Evolutionary conservation across 371 early-diverging fungal genomes (phyloP).

Genomic region (Dichotomocladium elegans): DNA sequence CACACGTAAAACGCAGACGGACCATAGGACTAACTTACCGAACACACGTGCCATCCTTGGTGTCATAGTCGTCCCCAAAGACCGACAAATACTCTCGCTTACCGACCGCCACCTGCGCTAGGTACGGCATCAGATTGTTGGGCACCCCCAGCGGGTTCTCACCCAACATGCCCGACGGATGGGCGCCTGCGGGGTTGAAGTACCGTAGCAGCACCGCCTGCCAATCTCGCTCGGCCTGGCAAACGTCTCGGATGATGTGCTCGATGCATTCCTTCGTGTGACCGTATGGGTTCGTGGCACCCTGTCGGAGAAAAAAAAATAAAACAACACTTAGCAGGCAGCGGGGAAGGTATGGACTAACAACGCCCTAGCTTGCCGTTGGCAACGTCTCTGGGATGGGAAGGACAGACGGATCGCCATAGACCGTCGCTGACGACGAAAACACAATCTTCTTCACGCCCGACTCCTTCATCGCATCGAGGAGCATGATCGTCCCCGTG

Average conservation of each 20-base stretch:
- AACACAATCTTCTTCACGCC: conserved; percentile 71
- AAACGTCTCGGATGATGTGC: conserved; percentile 71
- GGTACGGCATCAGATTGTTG: conserved; percentile 86
- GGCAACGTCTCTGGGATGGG: conserved; percentile 56
- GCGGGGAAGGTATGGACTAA: not conserved
- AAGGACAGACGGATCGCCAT: conserved; percentile 53
- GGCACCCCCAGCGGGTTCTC: conserved; percentile 84
- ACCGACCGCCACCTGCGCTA: conserved; percentile 79
- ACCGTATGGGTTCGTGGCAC: conserved; percentile 81
- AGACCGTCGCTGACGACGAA: conserved; percentile 78
- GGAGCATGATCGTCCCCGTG: conserved; percentile 61
- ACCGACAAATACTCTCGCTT: conserved; percentile 68
- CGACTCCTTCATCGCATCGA: conserved; percentile 60
- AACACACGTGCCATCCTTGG: conserved; percentile 83
- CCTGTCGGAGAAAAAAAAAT: too few relatives aligned
- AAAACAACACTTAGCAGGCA: not conserved
- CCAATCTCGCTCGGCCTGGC: conserved; percentile 60
- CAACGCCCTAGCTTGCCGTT: conserved; percentile 22
- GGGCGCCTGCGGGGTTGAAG: conserved; percentile 91
- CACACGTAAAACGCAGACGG: too few relatives aligned
- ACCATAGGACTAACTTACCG: conserved; percentile 56
- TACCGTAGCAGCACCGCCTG: conserved; percentile 77
- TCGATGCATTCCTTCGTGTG: conserved; percentile 84
- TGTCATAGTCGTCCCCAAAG: conserved; percentile 83
- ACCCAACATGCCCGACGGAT: conserved; percentile 82